Evolutionary conservation across 805 yeast genomes (phyloP).

Genomic region (Ogataea methylovora): DNA sequence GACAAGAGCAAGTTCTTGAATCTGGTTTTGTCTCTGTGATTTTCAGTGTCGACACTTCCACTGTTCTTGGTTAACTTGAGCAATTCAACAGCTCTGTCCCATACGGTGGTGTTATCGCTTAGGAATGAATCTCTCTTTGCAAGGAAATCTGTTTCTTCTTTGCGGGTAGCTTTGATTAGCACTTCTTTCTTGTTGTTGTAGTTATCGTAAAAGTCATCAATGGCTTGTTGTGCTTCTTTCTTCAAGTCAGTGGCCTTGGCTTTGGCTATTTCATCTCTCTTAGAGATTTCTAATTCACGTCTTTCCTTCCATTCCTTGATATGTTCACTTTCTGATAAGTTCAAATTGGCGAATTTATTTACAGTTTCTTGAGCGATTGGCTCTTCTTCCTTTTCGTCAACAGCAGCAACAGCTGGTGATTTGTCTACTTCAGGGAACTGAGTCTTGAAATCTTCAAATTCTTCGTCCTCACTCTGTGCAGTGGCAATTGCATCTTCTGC

Average conservation of each 20-base stretch:
- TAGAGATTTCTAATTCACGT: conserved; percentile 67
- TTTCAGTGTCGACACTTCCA: conserved; percentile 21
- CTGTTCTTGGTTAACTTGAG: conserved; percentile 29
- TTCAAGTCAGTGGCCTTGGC: conserved; percentile 60
- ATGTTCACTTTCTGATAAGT: conserved; percentile 47
- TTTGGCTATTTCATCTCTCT: conserved; percentile 67
- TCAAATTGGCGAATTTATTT: conserved; percentile 28
- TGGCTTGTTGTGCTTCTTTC: conserved; percentile 69
- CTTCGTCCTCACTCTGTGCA: conserved; percentile 31
- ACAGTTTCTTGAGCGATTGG: conserved; percentile 37
- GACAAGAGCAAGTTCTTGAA: conserved; percentile 44
- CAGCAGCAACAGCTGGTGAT: conserved; percentile 5
- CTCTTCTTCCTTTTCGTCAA: conserved; percentile 24
- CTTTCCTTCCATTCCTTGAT: conserved; percentile 75
- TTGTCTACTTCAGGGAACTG: conserved; percentile 50
- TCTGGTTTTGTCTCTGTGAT: conserved; percentile 42
- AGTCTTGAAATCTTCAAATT: conserved; percentile 53
- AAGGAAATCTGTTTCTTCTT: conserved; percentile 65
- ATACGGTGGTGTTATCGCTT: conserved; percentile 39
- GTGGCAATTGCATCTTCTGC: conserved; percentile 46
- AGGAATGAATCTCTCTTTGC: conserved; percentile 65
- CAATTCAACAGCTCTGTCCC: conserved; percentile 50
- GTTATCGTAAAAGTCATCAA: conserved; percentile 88
- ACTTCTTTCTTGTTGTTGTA: conserved; percentile 80
- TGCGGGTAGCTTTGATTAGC: conserved; percentile 51